Evolutionary conservation across 106 monocot genomes (phyloP).

Genomic region (Dioscorea zingiberensis): DNA sequence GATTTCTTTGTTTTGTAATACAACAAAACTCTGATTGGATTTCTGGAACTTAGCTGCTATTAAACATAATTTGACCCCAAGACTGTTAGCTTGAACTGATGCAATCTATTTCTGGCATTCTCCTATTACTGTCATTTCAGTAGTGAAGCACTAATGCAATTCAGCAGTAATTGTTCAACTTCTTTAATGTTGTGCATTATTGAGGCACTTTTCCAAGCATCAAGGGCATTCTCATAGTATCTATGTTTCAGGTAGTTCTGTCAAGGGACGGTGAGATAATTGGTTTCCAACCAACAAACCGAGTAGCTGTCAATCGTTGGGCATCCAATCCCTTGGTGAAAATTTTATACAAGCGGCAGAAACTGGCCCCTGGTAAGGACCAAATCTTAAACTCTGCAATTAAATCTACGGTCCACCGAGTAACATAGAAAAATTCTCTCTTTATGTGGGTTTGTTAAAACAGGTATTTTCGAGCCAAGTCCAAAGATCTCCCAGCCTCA

Average conservation of each 20-base stretch:
- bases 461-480: conserved; percentile 66
- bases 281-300: conserved; percentile 84
- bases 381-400: neutral
- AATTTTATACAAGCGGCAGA: conserved; percentile 46
- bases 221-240: neutral
- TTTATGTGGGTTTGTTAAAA: conserved; percentile 3
- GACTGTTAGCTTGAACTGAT: too few relatives aligned
- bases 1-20: too few relatives aligned
- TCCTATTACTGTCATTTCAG: too few relatives aligned
- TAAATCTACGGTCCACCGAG: neutral
- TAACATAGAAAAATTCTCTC: neutral
- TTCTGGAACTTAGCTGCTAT: too few relatives aligned
- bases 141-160: too few relatives aligned
- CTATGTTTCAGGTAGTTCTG: conserved; percentile 55
- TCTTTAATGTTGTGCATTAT: too few relatives aligned
- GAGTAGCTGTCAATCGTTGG: conserved; percentile 79
- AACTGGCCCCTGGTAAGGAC: conserved; percentile 65
- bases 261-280: conserved; percentile 60
- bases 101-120: too few relatives aligned
- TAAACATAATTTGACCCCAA: too few relatives aligned
- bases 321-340: conserved; percentile 70
- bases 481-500: conserved; percentile 57
- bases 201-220: too few relatives aligned
- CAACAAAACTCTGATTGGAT: too few relatives aligned
- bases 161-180: too few relatives aligned